Evolutionary conservation across 2,329 filamentous ascomycete species (phyloP).

Genomic region (Chrysoporthe deuterocubensis): DNA sequence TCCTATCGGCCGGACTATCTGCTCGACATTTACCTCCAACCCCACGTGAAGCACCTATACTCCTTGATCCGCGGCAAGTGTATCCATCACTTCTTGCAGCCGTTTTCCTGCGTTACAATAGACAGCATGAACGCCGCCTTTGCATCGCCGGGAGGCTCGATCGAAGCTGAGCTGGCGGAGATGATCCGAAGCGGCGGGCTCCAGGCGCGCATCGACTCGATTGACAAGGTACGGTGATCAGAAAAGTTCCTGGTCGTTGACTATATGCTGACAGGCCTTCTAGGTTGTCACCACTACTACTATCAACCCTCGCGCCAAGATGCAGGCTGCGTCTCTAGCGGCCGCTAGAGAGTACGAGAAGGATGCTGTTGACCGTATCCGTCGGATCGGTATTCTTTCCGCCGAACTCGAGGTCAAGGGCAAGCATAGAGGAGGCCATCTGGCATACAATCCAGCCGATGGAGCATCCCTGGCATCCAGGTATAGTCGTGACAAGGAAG

Average conservation of each 20-base stretch:
- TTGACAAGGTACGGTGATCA: slow-evolving; percentile 64
- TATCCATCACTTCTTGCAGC: slow-evolving; percentile 89
- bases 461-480: slow-evolving; percentile 12
- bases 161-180: slow-evolving; percentile 73
- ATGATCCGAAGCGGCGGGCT: slow-evolving; percentile 78
- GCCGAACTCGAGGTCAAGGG: slow-evolving; percentile 74
- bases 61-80: slow-evolving; percentile 82
- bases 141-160: slow-evolving; percentile 61
- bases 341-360: slow-evolving; percentile 73
- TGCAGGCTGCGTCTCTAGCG: slow-evolving; percentile 72
- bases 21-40: slow-evolving; percentile 85
- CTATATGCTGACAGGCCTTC: slow-evolving; percentile 14
- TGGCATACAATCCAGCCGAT: neutral
- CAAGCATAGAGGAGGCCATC: slow-evolving; percentile 22
- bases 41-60: slow-evolving; percentile 73
- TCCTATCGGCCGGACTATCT: slow-evolving; percentile 83
- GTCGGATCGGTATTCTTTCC: slow-evolving; percentile 75
- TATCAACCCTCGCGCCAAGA: slow-evolving; percentile 65
- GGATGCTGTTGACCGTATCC: slow-evolving; percentile 75
- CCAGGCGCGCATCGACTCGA: slow-evolving; percentile 81
- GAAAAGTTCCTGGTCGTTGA: neutral
- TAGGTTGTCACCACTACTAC: slow-evolving; percentile 75
- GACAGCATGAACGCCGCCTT: slow-evolving; percentile 80
- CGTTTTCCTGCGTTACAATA: slow-evolving; percentile 86
- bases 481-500: slow-evolving; percentile 4